Conservation (phyloP, 441 rosid species). For the Jatropha multifida region DNA sequence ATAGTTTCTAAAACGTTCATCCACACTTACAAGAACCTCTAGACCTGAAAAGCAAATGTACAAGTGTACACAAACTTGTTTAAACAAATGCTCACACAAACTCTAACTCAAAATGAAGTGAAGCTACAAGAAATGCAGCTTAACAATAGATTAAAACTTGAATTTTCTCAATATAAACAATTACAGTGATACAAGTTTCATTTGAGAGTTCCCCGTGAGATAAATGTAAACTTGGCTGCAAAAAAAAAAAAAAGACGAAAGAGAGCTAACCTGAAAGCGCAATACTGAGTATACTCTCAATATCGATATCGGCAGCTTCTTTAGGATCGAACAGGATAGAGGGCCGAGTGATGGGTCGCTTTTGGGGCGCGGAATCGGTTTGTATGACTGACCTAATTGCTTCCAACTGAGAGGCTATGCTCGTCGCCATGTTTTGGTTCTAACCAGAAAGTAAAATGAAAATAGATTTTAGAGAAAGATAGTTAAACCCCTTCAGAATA, state of each 20-base stretch:
- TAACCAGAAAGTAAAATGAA: background rate
- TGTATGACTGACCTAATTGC: slow-evolving; percentile 55
- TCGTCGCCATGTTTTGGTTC: slow-evolving; percentile 24
- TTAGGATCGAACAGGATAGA: slow-evolving; percentile 56
- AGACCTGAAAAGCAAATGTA: slow-evolving; percentile 45
- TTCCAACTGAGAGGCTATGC: slow-evolving; percentile 66
- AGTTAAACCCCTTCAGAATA: background rate
- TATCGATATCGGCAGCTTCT: slow-evolving; percentile 80
- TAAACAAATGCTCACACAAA: too few relatives aligned
- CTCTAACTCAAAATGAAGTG: background rate
- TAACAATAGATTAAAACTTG: background rate
- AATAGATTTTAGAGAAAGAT: background rate
- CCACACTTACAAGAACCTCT: slow-evolving; percentile 60
- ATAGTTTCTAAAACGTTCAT: slow-evolving; percentile 72
- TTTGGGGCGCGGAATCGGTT: slow-evolving; percentile 49
- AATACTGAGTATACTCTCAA: slow-evolving; percentile 58
- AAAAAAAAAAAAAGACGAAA: too few relatives aligned
- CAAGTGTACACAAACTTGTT: background rate
- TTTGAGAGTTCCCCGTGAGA: background rate
- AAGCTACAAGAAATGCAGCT: background rate
- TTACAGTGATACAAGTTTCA: background rate
- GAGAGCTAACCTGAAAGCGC: slow-evolving; percentile 62
- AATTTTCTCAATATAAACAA: background rate
- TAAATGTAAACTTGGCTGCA: background rate
- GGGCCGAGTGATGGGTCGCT: slow-evolving; percentile 63